Base-by-base conservation (phyloP, 164 flowering plant species). In the Nymphaea colorata region DNA sequence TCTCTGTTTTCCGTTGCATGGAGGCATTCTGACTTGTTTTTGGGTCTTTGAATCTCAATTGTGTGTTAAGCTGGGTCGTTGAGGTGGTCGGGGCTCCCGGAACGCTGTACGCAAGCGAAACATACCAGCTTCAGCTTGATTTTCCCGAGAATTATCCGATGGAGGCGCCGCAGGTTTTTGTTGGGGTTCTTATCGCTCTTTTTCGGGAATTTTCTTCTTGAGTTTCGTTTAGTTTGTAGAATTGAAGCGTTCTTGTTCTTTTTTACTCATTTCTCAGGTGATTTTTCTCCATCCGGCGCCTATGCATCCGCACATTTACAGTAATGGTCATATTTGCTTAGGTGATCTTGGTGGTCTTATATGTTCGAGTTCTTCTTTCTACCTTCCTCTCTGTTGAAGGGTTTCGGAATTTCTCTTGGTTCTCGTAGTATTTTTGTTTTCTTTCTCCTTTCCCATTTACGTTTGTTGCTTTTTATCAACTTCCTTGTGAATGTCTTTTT, bases 251-350 rank as follows among this genome's bases (percentile, higher is more conserved):
- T 47, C 12, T 47, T 47, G 11, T 47, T 47, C 36, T 47, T 7
- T 7, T 7, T 3, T 4, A 2, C 55, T 47, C 12, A 7, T 47
- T 4, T 47, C 11, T 6, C 85, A 93, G 98, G 98, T 93, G 73
- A 84, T 90, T 65, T 93, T 93, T 81, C 18, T 86, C 10, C 83
- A 79, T 51, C 97, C 97, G 64, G 96, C 98, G 43, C 98, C 98
- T 8, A 68, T 82, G 78, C 98, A 93, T 75, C 96, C 97, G 68
- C 97, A 93, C 69, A 91, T 93, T 55, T 93, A 93, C 66, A 91
- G 98, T 85, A 91, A 93, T 68, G 97, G 97, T 1, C 98, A 93
- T 72, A 93, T 93, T 64, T 93, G 98, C 81, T 82, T 93, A 84
- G 97, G 97, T 91, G 79, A 76, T 66, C 44, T 67, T 68, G 55